Evolutionary conservation across 2,329 filamentous ascomycete genomes (phyloP).

Genomic region (Helminthosporium solani): DNA sequence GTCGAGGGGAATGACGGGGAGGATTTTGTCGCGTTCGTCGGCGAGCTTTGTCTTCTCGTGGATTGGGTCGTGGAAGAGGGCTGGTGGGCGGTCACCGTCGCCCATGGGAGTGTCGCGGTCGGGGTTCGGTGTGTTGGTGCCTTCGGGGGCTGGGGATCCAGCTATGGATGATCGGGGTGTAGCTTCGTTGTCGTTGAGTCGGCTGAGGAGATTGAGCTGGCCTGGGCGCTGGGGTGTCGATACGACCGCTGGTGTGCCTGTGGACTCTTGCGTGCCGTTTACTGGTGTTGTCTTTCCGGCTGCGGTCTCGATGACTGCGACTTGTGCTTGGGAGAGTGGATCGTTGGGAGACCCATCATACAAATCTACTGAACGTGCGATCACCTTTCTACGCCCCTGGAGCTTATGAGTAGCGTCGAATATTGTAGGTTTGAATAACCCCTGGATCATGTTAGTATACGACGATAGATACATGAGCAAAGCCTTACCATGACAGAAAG

Average conservation of each 20-base stretch:
- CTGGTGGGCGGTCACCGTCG: conserved; percentile 29
- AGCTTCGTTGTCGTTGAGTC: conserved; percentile 66
- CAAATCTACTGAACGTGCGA: conserved; percentile 86
- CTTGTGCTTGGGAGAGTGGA: conserved; percentile 80
- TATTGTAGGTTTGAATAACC: conserved; percentile 84
- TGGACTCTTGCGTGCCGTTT: conserved; percentile 41
- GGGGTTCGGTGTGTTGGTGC: conserved; percentile 69
- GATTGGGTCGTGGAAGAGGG: conserved; percentile 47
- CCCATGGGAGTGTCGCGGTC: conserved; percentile 50
- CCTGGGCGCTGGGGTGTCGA: conserved; percentile 57
- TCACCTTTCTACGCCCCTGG: conserved; percentile 72
- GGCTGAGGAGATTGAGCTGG: conserved; percentile 68
- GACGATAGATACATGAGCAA: neutral
- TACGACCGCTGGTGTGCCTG: conserved; percentile 45
- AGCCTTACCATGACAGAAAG: conserved; percentile 73
- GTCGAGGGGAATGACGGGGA: conserved; percentile 82
- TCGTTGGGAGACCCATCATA: conserved; percentile 94
- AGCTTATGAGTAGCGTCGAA: conserved; percentile 85
- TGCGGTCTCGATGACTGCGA: conserved; percentile 60
- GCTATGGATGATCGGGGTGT: conserved; percentile 85
- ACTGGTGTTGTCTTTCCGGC: conserved; percentile 39
- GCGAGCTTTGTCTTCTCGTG: conserved; percentile 55
- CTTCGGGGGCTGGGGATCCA: conserved; percentile 83
- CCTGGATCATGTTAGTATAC: conserved; percentile 44
- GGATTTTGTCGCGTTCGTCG: conserved; percentile 72